These are phyloP conservation scores for Cairneyella variabilis DNA, from an alignment of 495 filamentous ascomycete species.

Conservation along the genomic window DNA sequence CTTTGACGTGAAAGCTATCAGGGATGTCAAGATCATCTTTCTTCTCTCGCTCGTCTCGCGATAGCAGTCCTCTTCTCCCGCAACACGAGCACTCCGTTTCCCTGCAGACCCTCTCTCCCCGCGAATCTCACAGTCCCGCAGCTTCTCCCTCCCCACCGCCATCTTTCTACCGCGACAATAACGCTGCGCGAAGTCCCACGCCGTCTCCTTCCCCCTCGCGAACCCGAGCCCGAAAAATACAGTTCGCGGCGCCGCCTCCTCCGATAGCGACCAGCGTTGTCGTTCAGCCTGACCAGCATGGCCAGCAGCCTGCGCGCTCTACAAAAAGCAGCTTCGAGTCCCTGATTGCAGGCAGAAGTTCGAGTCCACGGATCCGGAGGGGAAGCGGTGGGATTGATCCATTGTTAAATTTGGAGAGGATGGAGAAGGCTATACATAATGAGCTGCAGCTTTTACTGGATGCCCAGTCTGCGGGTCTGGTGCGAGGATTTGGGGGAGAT, in stretches of 20 bases:
- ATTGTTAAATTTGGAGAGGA: conserved; percentile 36
- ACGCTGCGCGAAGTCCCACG: neutral
- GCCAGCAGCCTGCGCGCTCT: neutral
- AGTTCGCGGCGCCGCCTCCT: conserved; percentile 24
- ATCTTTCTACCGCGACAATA: conserved; percentile 18
- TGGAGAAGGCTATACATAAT: conserved; percentile 60
- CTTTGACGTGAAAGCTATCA: too few species aligned
- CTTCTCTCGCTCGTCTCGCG: conserved; percentile 19
- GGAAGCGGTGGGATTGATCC: conserved; percentile 13
- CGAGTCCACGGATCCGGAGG: conserved; percentile 5
- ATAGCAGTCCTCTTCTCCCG: conserved; percentile 19
- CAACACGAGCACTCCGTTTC: conserved; percentile 19
- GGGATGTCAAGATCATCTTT: conserved; percentile 16
- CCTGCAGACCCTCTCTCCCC: conserved; percentile 20
- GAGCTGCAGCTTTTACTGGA: conserved; percentile 80
- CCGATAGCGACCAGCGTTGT: conserved; percentile 19
- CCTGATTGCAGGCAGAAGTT: neutral
- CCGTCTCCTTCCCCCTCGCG: conserved; percentile 7
- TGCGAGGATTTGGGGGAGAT: conserved; percentile 38
- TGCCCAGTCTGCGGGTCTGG: conserved; percentile 69
- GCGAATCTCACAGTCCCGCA: neutral
- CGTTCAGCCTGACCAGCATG: neutral
- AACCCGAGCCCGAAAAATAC: conserved; percentile 12
- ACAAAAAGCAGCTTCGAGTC: neutral
- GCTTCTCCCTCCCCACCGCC: conserved; percentile 19